phyloP scores from a whole-genome alignment of 2,329 filamentous ascomycete species.

The Lasiodiplodia hormozganensis region DNA sequence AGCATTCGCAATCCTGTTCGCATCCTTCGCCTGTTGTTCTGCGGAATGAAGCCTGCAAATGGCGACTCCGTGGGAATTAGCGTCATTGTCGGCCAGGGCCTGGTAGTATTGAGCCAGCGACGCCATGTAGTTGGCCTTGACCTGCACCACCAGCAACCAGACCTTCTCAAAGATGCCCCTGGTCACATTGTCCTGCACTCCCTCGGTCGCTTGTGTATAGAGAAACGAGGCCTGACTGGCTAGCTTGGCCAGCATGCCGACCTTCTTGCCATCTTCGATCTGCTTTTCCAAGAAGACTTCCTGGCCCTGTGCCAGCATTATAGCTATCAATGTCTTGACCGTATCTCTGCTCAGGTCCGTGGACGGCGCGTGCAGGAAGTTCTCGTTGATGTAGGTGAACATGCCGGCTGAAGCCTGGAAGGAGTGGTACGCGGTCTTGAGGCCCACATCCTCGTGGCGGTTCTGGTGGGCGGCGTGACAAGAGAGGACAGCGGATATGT shows the following conservation, averaged over 20 bases:
- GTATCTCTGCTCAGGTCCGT: slow-evolving; percentile 96
- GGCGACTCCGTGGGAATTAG: slow-evolving; percentile 82
- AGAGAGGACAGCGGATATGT: slow-evolving; percentile 95
- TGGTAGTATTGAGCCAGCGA: slow-evolving; percentile 95
- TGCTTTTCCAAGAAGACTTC: slow-evolving; percentile 99
- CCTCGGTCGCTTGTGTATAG: slow-evolving; percentile 86
- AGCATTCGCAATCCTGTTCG: slow-evolving; percentile 74
- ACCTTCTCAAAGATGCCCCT: slow-evolving; percentile 94
- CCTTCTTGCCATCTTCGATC: slow-evolving; percentile 89
- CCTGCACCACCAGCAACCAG: slow-evolving; percentile 84
- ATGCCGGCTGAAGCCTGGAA: slow-evolving; percentile 98
- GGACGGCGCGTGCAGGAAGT: slow-evolving; percentile 95
- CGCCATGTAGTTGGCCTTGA: slow-evolving; percentile 83
- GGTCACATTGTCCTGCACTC: slow-evolving; percentile 88
- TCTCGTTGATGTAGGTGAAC: slow-evolving; percentile 99
- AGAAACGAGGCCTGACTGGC: slow-evolving; percentile 89
- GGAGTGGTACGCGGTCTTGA: slow-evolving; percentile 97
- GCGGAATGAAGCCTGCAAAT: slow-evolving; percentile 84
- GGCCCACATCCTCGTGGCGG: slow-evolving; percentile 85
- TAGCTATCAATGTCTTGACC: slow-evolving; percentile 88
- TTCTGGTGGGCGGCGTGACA: slow-evolving; percentile 95
- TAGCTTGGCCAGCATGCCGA: slow-evolving; percentile 88
- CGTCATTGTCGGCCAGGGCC: slow-evolving; percentile 87
- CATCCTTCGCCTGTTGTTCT: slow-evolving; percentile 79
- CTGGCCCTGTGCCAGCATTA: slow-evolving; percentile 95